Evolutionary conservation across 306 rosid genomes (phyloP).

Genomic region (Medicago lupulina): DNA sequence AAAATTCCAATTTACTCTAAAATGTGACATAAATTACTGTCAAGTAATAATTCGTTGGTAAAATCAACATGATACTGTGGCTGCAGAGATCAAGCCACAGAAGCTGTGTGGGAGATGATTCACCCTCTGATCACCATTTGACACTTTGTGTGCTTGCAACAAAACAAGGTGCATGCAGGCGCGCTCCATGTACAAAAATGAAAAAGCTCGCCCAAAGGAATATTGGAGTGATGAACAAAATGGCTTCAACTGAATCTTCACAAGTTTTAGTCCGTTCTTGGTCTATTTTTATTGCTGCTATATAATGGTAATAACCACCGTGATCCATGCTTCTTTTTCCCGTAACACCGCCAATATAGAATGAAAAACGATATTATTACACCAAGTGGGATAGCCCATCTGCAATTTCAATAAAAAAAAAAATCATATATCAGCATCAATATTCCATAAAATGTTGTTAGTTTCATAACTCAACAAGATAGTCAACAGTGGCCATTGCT

Average conservation of each 20-base stretch:
- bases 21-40: conserved; percentile 38
- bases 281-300: conserved; percentile 62
- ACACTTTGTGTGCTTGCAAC: conserved; percentile 37
- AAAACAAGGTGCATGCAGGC: conserved; percentile 26
- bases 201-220: conserved; percentile 50
- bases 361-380: conserved; percentile 54
- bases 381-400: conserved; percentile 95
- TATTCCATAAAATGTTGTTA: conserved; percentile 1
- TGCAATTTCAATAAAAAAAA: conserved; percentile 46
- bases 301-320: conserved; percentile 79
- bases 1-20: conserved; percentile 33
- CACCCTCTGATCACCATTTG: conserved; percentile 30
- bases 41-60: conserved; percentile 21
- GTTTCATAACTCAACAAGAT: background rate
- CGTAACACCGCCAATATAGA: conserved; percentile 91
- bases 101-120: conserved; percentile 24
- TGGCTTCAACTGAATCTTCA: conserved; percentile 24
- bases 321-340: conserved; percentile 71
- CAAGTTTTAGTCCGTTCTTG: conserved; percentile 68
- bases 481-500: no score
- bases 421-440: background rate
- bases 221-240: conserved; percentile 13
- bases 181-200: conserved; percentile 33
- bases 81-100: conserved; percentile 36
- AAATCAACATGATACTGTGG: conserved; percentile 26